Evolutionary conservation across 1,284 basidiomycete species (phyloP).

Genomic region (Tranzscheliella williamsii): DNA sequence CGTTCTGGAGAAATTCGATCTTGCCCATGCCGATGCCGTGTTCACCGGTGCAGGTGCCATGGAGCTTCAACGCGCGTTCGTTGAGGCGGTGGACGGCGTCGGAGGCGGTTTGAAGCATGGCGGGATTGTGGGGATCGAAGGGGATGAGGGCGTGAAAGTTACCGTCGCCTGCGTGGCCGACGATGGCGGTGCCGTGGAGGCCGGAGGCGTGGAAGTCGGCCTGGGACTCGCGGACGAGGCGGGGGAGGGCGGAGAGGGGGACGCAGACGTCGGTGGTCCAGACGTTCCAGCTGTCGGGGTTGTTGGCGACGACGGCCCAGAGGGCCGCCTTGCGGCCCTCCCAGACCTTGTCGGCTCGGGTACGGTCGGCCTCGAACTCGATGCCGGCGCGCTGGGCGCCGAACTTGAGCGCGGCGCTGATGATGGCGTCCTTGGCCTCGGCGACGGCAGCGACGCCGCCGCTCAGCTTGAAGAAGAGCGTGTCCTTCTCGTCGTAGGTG

Average conservation of each 20-base stretch:
- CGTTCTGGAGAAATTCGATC: conserved; percentile 41
- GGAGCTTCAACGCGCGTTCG: conserved; percentile 63
- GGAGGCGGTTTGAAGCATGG: conserved; percentile 56
- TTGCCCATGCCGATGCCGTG: conserved; percentile 54
- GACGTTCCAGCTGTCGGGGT: conserved; percentile 69
- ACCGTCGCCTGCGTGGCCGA: conserved; percentile 86
- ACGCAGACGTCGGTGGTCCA: conserved; percentile 78
- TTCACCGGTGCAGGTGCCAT: conserved; percentile 64
- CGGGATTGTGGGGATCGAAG: conserved; percentile 29
- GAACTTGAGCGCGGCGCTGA: conserved; percentile 17
- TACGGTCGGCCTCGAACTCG: conserved; percentile 70
- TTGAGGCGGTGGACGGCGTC: conserved; percentile 64
- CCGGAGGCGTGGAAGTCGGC: conserved; percentile 24
- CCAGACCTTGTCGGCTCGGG: conserved; percentile 80
- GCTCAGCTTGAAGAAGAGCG: conserved; percentile 46
- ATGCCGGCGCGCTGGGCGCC: conserved; percentile 24
- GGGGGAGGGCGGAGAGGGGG: conserved; percentile 76
- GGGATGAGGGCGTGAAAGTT: conserved; percentile 61
- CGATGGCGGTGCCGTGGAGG: conserved; percentile 64
- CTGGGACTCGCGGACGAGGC: conserved; percentile 66
- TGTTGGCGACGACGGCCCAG: conserved; percentile 68
- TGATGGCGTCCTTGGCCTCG: conserved; percentile 57
- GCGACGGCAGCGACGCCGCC: conserved; percentile 31
- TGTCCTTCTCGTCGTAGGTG: conserved; percentile 34
- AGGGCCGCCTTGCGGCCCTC: conserved; percentile 80